These are phyloP conservation scores for Panus rudis DNA, from an alignment of 768 basidiomycete species.

Conservation along the genomic window DNA sequence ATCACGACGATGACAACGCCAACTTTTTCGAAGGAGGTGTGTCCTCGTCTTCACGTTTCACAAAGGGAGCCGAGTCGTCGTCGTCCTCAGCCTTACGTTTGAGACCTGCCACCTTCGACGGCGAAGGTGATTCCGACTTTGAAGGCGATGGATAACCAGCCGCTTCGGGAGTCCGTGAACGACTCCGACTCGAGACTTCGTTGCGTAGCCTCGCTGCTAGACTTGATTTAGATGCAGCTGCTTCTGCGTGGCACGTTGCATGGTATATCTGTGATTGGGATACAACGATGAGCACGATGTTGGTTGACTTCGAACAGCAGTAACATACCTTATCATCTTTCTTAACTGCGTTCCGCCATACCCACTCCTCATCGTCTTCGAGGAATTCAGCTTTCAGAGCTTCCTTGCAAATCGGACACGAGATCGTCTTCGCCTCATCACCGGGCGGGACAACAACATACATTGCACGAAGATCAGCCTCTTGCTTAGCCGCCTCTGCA, in stretches of 20 bases:
- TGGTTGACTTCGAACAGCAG: background rate
- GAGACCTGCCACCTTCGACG: conserved; percentile 47
- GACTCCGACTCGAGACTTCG: conserved; percentile 52
- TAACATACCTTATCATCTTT: conserved; percentile 75
- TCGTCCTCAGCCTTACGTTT: conserved; percentile 73
- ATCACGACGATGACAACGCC: conserved; percentile 31
- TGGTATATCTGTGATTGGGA: conserved; percentile 66
- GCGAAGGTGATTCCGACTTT: conserved; percentile 37
- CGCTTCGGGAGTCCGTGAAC: conserved; percentile 69
- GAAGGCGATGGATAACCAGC: conserved; percentile 33
- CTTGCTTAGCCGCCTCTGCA: conserved; percentile 64
- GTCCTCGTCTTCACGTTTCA: conserved; percentile 27
- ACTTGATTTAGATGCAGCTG: conserved; percentile 52
- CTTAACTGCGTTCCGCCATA: conserved; percentile 87
- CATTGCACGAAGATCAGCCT: conserved; percentile 65
- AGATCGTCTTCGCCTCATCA: conserved; percentile 74
- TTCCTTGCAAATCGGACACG: conserved; percentile 98
- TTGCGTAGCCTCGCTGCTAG: conserved; percentile 63
- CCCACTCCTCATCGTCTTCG: conserved; percentile 97
- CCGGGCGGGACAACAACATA: conserved; percentile 88
- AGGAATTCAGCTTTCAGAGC: conserved; percentile 81
- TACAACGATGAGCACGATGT: conserved; percentile 3
- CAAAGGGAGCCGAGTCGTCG: background rate
- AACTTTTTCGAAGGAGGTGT: conserved; percentile 67
- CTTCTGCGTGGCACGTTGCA: conserved; percentile 90